These are phyloP conservation scores for Russula olivacea DNA, from an alignment of 768 basidiomycete genomes.

Conservation along the genomic window DNA sequence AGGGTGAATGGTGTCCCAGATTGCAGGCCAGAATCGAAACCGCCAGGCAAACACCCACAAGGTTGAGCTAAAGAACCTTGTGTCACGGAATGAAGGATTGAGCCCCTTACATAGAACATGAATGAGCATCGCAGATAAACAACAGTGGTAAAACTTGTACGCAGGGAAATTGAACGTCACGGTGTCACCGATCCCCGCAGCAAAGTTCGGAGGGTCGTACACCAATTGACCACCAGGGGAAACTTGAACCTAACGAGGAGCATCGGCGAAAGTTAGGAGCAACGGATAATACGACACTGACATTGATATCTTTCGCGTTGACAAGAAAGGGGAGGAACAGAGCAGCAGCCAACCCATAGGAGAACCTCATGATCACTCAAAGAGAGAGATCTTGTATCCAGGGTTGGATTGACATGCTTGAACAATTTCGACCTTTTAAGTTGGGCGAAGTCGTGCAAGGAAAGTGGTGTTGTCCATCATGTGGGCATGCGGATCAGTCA, in stretches of 20 bases:
- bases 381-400: no score
- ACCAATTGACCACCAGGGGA: slow-evolving; percentile 34
- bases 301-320: slow-evolving; percentile 32
- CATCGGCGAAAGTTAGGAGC: neutral
- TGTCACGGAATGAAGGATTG: slow-evolving; percentile 32
- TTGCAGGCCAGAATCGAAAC: slow-evolving; percentile 53
- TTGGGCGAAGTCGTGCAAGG: neutral
- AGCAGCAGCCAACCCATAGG: slow-evolving; percentile 27
- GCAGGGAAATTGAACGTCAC: slow-evolving; percentile 51
- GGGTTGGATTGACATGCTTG: neutral
- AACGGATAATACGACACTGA: neutral
- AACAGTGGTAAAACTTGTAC: slow-evolving; percentile 27
- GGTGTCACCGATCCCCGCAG: slow-evolving; percentile 43
- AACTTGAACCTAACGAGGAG: slow-evolving; percentile 39
- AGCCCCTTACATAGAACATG: slow-evolving; percentile 12
- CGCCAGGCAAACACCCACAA: slow-evolving; percentile 36
- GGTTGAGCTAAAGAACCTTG: slow-evolving; percentile 30
- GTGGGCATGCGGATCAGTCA: neutral
- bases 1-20: slow-evolving; percentile 39
- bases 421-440: neutral
- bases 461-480: neutral
- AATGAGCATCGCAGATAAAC: neutral
- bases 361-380: slow-evolving; percentile 31
- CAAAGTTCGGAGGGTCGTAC: slow-evolving; percentile 44
- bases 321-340: slow-evolving; percentile 34